Conservation (phyloP, 2,329 filamentous ascomycete species). For the Epichloe amarillans region DNA sequence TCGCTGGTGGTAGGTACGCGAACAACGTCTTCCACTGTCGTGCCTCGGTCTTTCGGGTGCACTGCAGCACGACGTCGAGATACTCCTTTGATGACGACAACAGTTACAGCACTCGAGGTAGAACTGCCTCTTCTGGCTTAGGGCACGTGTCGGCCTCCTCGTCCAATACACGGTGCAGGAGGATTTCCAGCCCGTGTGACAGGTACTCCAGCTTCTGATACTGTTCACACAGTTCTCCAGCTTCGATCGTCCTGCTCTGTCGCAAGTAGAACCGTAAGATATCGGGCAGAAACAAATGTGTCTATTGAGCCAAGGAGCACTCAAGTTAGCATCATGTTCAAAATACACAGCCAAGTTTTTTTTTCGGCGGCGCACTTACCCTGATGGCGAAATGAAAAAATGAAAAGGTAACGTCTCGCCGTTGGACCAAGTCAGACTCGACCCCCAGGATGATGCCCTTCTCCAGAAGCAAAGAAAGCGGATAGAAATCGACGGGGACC, state of each 20-base stretch:
- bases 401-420: constrained; percentile 81
- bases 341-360: neutral
- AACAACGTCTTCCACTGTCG: constrained; percentile 93
- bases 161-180: constrained; percentile 86
- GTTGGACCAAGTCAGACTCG: constrained; percentile 85
- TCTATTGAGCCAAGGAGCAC: constrained; percentile 33
- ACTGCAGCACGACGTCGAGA: constrained; percentile 90
- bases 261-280: constrained; percentile 68
- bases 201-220: constrained; percentile 87
- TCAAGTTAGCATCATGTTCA: neutral
- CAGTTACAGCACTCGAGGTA: constrained; percentile 50
- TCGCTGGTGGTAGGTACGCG: constrained; percentile 75
- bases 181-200: constrained; percentile 78
- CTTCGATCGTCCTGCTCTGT: constrained; percentile 64
- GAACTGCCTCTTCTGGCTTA: constrained; percentile 46
- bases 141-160: constrained; percentile 73
- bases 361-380: constrained; percentile 37
- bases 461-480: constrained; percentile 70
- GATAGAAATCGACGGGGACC: constrained; percentile 88
- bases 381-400: constrained; percentile 79
- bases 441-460: constrained; percentile 86
- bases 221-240: constrained; percentile 67
- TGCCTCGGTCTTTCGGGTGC: constrained; percentile 91
- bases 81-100: constrained; percentile 68
- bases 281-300: constrained; percentile 84